These are phyloP conservation scores for Geotrichum citri-aurantii DNA, from an alignment of 1,139 yeast species.

Conservation along the genomic window DNA sequence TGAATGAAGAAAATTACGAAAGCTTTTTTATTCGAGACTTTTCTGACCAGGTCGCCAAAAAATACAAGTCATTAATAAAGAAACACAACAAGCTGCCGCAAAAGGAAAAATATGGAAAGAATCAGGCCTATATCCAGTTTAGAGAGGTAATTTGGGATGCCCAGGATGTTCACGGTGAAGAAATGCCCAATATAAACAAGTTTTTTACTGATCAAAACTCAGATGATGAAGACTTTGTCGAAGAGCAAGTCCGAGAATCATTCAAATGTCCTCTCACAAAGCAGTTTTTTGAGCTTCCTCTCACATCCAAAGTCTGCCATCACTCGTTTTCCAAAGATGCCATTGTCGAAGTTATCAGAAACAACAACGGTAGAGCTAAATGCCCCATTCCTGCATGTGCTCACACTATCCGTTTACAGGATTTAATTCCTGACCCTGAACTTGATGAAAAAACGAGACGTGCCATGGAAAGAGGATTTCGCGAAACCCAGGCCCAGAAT, in stretches of 20 bases:
- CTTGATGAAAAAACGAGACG: conserved; percentile 23
- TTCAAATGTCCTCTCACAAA: conserved; percentile 31
- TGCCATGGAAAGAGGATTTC: conserved; percentile 18
- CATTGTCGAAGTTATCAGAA: conserved; percentile 22
- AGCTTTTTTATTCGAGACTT: not conserved
- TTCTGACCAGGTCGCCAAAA: not conserved
- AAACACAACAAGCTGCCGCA: not conserved
- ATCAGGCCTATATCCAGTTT: conserved; percentile 2
- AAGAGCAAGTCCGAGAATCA: conserved; percentile 26
- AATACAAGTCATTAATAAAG: not conserved
- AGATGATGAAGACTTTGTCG: conserved; percentile 29
- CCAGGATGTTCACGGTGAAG: conserved; percentile 20
- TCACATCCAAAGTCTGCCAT: conserved; percentile 26
- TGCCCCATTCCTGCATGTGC: conserved; percentile 30
- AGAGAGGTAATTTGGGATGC: conserved; percentile 21
- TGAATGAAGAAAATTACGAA: not conserved
- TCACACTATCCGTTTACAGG: conserved; percentile 12
- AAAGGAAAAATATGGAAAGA: conserved; percentile 8
- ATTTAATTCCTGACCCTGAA: conserved; percentile 21
- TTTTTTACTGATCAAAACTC: conserved; percentile 25
- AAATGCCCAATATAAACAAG: conserved; percentile 23
- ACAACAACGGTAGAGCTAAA: conserved; percentile 8
- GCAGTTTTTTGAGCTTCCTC: conserved; percentile 27
- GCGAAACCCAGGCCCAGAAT: conserved; percentile 22
- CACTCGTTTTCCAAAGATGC: conserved; percentile 29